Conservation (phyloP, 75 land plant species). For the Pinus taeda region DNA sequence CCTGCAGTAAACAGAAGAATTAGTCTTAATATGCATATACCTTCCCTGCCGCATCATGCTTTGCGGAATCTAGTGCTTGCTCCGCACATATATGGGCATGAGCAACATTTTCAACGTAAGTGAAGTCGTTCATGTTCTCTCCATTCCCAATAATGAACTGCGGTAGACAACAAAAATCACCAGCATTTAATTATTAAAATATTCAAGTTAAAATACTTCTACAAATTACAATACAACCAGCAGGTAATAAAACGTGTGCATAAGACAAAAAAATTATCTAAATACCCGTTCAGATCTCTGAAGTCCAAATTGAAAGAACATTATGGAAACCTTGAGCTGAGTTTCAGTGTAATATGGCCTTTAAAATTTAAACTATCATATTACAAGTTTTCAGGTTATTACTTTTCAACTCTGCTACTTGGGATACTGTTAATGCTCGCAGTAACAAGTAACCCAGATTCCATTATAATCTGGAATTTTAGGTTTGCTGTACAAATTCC, state of each 20-base stretch:
- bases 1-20: not conserved
- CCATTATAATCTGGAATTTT: no score
- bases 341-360: no score
- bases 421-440: not conserved
- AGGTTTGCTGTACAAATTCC: no score
- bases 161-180: not conserved
- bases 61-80: slow-evolving; percentile 57
- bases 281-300: not conserved
- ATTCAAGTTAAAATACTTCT: not conserved
- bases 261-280: not conserved
- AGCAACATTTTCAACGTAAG: slow-evolving; percentile 96
- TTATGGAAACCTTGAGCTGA: no score
- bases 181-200: not conserved
- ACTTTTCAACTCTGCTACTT: not conserved
- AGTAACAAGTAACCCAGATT: not conserved
- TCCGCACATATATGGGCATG: slow-evolving; percentile 97
- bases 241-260: not conserved
- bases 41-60: slow-evolving; percentile 69
- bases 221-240: not conserved
- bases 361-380: not conserved
- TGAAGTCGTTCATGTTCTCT: slow-evolving; percentile 88
- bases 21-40: slow-evolving; percentile 19
- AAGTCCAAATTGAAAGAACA: no score
- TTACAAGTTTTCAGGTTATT: not conserved
- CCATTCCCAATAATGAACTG: slow-evolving; percentile 94